Base-by-base conservation (phyloP, 805 yeast species). In the Pichia manshurica region DNA sequence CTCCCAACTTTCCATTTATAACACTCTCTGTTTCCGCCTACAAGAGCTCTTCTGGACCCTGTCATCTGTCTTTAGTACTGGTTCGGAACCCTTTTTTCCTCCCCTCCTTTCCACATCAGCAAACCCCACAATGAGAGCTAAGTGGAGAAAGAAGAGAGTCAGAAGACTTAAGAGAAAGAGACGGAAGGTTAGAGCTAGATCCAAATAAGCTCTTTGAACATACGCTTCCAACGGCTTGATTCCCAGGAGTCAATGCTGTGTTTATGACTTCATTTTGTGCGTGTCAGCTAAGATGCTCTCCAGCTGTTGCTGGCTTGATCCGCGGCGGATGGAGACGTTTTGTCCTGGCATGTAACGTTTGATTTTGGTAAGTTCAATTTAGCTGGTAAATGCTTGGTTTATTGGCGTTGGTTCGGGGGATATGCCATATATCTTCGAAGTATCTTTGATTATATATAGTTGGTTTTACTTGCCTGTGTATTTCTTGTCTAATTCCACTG, bases 121-220 rank as follows among this genome's bases (percentile, higher is more conserved):
- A 38, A 21, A 47, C 40, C 23, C 54, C 68, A 67, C 69, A 68
- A 86, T 86, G 95, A 85, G 95, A 84, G 83, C 86, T 79, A 90
- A 90, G 86, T 90, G 97, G 98, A 91, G 96, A 87, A 91, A 91
- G 87, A 91, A 91, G 96, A 91, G 98, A 90, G 95, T 86, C 77
- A 90, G 98, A 87, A 88, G 98, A 87, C 87, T 91, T 74, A 91
- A 91, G 87, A 88, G 97, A 83, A 91, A 91, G 96, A 87, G 98
- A 86, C 96, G 98, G 97, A 91, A 91, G 96, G 96, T 91, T 71
- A 88, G 98, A 87, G 98, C 98, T 79, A 89, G 98, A 87, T 87
- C 96, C 82, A 87, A 87, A 84, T 87, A 85, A 85, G 80, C 53
- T 52, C 44, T 31, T 44, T 22, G 51, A 39, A 35, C 50, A 29